A percentile compares a stretch with the other conserved stretches of the same genome.
phyloP scores from a whole-genome alignment of 2,329 filamentous ascomycete genomes.

The Mycosphaerella arachidis region DNA sequence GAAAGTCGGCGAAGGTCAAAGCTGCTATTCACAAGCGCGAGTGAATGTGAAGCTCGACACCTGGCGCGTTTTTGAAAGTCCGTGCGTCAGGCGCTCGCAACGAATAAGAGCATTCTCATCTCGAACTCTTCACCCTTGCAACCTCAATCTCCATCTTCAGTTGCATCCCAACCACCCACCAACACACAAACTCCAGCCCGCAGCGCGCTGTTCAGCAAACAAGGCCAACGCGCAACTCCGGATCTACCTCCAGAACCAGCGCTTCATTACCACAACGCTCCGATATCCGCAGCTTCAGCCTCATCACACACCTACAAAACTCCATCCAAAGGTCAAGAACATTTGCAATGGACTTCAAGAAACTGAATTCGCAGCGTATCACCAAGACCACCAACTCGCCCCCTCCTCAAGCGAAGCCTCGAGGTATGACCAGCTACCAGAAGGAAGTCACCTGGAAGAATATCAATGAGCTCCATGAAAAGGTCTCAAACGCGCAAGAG shows the following conservation, averaged over 20 bases:
- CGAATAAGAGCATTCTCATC: background rate
- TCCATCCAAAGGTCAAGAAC: background rate
- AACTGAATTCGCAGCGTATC: background rate
- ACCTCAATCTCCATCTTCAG: background rate
- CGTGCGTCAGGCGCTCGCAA: background rate
- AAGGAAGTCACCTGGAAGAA: background rate
- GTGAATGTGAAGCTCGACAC: background rate
- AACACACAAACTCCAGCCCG: background rate
- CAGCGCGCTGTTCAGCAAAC: background rate
- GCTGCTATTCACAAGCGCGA: background rate
- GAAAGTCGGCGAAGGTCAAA: too few relatives aligned
- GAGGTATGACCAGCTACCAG: background rate
- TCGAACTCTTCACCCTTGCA: background rate
- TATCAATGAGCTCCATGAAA: background rate
- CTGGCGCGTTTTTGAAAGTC: background rate
- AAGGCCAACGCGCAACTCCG: background rate
- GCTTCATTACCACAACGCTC: background rate
- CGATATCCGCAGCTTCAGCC: too few relatives aligned
- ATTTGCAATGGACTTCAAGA: background rate
- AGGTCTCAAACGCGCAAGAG: background rate
- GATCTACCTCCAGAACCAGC: background rate
- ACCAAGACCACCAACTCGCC: background rate
- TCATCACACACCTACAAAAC: background rate
- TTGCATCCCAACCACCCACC: background rate
- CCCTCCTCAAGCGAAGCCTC: background rate